Evolutionary conservation across 23 red algal genomes (phyloP).

Genomic region (Gracilaria vermiculophylla): DNA sequence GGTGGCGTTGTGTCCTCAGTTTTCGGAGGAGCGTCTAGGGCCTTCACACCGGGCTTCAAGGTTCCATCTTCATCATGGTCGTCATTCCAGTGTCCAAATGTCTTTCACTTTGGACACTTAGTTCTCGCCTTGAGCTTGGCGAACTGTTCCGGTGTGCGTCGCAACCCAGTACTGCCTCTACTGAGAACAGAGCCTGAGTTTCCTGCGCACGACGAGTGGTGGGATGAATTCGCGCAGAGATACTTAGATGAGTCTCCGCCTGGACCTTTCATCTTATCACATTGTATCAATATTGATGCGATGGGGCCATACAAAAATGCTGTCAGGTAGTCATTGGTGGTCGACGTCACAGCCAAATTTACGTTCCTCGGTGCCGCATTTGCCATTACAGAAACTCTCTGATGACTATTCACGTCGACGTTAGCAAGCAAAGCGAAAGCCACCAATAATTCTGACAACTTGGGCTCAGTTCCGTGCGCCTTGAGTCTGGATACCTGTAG

Average conservation of each 20-base stretch:
- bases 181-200: too few species aligned
- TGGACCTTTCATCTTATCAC: not conserved
- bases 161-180: not conserved
- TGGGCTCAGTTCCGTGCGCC: not conserved
- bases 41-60: not conserved
- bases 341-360: not conserved
- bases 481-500: not conserved
- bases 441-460: not conserved
- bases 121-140: constrained; percentile 9
- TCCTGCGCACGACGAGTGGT: not conserved
- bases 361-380: not conserved
- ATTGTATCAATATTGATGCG: not conserved
- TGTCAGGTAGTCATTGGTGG: not conserved
- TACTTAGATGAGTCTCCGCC: not conserved
- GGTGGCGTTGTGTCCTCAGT: not conserved
- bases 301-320: not conserved
- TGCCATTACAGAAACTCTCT: not conserved
- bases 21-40: not conserved
- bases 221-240: not conserved
- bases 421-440: not conserved
- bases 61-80: constrained; percentile 33
- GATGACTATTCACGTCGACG: not conserved
- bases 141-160: not conserved
- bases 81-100: constrained; percentile 25
- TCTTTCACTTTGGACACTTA: constrained; percentile 3